A percentile compares a stretch with the other conserved stretches of the same genome.
Conservation (phyloP, 192 early-diverging fungal species). For the Mortierella hygrophila region DNA sequence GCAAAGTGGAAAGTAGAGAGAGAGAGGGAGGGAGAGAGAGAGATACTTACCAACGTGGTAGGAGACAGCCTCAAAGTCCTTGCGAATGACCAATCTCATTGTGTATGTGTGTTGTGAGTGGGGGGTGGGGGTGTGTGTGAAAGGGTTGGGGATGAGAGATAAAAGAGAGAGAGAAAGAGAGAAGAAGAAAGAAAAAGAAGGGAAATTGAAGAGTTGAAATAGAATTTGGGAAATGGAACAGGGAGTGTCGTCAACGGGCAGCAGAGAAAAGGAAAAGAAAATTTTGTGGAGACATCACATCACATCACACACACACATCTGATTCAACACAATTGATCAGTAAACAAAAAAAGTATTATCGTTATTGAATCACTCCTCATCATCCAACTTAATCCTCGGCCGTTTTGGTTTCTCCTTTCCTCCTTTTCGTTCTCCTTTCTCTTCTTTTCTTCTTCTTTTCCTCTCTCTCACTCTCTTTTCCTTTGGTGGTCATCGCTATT, state of each 20-base stretch:
- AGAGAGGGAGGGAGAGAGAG: neutral
- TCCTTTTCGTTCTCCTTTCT: neutral
- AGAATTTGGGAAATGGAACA: neutral
- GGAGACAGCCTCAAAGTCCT: slow-evolving; percentile 78
- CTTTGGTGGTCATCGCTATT: neutral
- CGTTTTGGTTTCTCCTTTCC: neutral
- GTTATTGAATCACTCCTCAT: neutral
- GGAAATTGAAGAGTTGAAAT: neutral
- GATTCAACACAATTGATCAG: neutral
- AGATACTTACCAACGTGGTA: slow-evolving; percentile 69
- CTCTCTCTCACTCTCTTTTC: neutral
- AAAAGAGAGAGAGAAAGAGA: neutral
- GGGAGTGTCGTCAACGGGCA: neutral
- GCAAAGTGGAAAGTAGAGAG: neutral
- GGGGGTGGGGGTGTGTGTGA: slow-evolving; percentile 10
- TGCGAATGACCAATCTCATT: slow-evolving; percentile 84
- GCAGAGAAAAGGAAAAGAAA: slow-evolving; percentile 31
- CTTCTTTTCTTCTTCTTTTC: neutral
- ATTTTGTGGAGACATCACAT: slow-evolving; percentile 2
- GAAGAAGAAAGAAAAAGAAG: neutral
- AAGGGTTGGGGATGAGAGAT: slow-evolving; percentile 10
- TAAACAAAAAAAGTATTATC: neutral
- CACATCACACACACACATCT: neutral
- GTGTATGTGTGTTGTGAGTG: slow-evolving; percentile 22
- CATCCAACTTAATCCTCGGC: neutral